Conservation (phyloP, 2,329 filamentous ascomycete genomes). For the Cryphonectria naterciae region DNA sequence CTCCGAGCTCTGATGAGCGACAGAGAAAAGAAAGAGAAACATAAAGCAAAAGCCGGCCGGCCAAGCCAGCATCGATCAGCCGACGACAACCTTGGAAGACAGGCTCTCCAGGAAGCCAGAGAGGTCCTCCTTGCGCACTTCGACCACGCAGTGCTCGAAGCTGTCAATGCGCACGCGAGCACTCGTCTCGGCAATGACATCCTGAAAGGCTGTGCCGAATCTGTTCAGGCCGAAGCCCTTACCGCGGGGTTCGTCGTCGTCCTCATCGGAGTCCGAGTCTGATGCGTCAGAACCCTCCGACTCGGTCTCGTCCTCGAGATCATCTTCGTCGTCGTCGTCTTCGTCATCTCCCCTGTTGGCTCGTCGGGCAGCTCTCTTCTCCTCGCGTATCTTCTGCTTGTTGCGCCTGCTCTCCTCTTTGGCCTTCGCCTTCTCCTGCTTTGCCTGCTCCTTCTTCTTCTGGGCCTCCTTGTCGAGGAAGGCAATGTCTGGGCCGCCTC, state of each 20-base stretch:
- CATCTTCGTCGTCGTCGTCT: conserved; percentile 46
- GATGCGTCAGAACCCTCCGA: conserved; percentile 46
- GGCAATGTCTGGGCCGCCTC: conserved; percentile 73
- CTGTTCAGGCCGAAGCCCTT: conserved; percentile 80
- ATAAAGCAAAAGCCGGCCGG: background rate
- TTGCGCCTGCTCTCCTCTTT: conserved; percentile 61
- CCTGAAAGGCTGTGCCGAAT: conserved; percentile 94
- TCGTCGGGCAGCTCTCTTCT: conserved; percentile 63
- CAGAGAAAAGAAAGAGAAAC: conserved; percentile 4
- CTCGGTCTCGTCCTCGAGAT: conserved; percentile 55
- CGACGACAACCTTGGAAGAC: conserved; percentile 86
- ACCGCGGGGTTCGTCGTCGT: conserved; percentile 56
- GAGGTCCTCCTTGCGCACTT: conserved; percentile 96
- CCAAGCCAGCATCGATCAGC: conserved; percentile 44
- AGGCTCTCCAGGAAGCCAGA: conserved; percentile 87
- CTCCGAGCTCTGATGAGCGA: conserved; percentile 9
- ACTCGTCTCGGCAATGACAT: conserved; percentile 89
- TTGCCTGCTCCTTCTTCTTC: conserved; percentile 65
- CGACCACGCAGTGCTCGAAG: conserved; percentile 96
- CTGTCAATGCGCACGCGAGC: conserved; percentile 90
- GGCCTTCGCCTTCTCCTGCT: conserved; percentile 64
- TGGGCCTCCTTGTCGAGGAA: conserved; percentile 70
- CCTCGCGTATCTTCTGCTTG: conserved; percentile 62
- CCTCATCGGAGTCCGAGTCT: conserved; percentile 47
- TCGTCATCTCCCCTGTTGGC: conserved; percentile 45